Base-by-base conservation (phyloP, 192 early-diverging fungal species). In the Coemansia sp. region DNA sequence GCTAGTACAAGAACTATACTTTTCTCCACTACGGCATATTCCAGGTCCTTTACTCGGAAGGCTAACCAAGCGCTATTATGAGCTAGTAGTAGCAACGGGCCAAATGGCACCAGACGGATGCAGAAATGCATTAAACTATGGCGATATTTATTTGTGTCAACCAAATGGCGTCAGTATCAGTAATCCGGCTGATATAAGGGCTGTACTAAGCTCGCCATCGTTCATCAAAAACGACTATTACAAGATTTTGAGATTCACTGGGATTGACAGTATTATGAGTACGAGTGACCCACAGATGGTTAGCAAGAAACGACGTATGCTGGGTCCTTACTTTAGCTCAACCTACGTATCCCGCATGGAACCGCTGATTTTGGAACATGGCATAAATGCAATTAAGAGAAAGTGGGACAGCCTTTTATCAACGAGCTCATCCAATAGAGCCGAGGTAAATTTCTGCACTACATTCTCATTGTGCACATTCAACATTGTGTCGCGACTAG, bases 211-310 rank as follows among this genome's bases (percentile, higher is more conserved):
- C 24, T 59, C 71, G 0, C 39, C 70, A 2, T 2, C 29, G 41
- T 61, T 67, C 29, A 17, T 19, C 20, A 79, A 79, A 32, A 32
- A 37, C 35, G n/a, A 38, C 1, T 69, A 79, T 59, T 79, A 79
- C 65, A 39, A 22, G 2, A 37, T 78, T 4, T 19, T 78, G 1
- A 8, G 41, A 8, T 73, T 78, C 22, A 65, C 70, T 0, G 62
- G 65, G 0, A 56, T 32, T 3, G 59, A 68, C 60, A 69, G 66
- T 19, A 58, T 59, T 0, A 62, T 78, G 5, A 65, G 58, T 19
- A 69, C 58, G 0, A 27, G 9, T 0, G 64, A 71, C 9, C 57
- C 47, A 0, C 51, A 62, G 2, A 20, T 22, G 22, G 59, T 62
- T 17, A 74, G 70, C 37, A 59, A 24, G 3, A 60, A 36, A 31